A percentile compares a stretch with the other conserved stretches of the same genome.
Conservation (phyloP, 306 rosid species). For the Mimosa bimucronata region DNA sequence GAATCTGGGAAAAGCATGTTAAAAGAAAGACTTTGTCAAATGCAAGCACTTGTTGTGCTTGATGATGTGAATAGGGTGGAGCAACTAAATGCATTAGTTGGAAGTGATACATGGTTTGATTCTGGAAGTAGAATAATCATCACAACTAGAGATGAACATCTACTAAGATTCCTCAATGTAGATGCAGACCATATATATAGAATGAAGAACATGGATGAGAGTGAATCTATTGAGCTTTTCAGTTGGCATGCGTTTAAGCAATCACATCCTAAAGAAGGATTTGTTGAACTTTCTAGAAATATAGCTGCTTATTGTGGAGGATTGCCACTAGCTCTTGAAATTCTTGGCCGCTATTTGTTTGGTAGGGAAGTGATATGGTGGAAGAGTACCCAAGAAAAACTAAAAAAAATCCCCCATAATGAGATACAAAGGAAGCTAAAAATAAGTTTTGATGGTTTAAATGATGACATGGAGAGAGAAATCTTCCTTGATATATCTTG, state of each 20-base stretch:
- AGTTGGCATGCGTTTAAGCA: not conserved
- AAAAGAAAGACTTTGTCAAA: not conserved
- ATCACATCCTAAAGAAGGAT: not conserved
- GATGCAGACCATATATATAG: not conserved
- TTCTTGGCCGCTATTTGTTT: not conserved
- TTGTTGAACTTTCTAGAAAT: not conserved
- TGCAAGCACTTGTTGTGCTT: not conserved
- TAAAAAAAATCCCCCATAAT: not conserved
- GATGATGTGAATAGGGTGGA: not conserved
- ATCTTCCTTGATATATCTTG: no score
- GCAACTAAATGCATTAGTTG: not conserved
- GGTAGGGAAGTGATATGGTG: not conserved
- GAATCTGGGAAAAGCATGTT: not conserved
- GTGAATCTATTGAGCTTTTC: not conserved
- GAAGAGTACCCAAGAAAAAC: not conserved
- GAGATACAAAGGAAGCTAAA: not conserved
- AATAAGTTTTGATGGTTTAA: not conserved
- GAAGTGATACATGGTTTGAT: not conserved
- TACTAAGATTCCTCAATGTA: not conserved
- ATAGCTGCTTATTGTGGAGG: not conserved
- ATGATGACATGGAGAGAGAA: not conserved
- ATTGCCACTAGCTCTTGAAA: not conserved
- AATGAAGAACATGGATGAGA: not conserved
- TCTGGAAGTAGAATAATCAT: not conserved
- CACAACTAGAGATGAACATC: not conserved